Evolutionary conservation across 2,329 filamentous ascomycete species (phyloP).

Genomic region (Colletotrichum nymphaeae): DNA sequence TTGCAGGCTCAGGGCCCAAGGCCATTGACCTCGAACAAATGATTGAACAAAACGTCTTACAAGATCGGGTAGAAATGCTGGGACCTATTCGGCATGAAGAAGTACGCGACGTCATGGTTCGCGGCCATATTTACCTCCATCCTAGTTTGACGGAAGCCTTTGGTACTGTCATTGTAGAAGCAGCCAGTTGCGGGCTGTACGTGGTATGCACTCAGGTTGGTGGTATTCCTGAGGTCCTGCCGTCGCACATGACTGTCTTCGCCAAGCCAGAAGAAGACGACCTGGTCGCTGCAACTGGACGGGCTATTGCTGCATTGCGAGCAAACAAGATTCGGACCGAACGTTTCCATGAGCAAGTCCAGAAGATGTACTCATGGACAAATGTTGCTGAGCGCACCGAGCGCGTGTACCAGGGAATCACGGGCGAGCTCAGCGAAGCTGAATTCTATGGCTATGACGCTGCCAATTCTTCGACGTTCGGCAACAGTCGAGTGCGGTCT

Average conservation of each 20-base stretch:
- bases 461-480: constrained; percentile 70
- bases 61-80: constrained; percentile 92
- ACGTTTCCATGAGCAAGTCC: constrained; percentile 95
- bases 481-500: constrained; percentile 80
- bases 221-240: constrained; percentile 95
- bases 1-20: constrained; percentile 94
- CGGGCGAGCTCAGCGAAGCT: constrained; percentile 83
- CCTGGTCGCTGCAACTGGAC: constrained; percentile 87
- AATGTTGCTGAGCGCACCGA: constrained; percentile 95
- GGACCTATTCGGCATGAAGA: constrained; percentile 95
- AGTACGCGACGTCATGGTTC: constrained; percentile 96
- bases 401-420: constrained; percentile 93
- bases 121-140: constrained; percentile 95
- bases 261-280: constrained; percentile 98
- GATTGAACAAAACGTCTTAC: constrained; percentile 93
- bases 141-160: constrained; percentile 97
- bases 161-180: constrained; percentile 97
- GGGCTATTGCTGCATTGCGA: constrained; percentile 87
- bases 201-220: constrained; percentile 97
- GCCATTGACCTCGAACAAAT: constrained; percentile 98
- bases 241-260: constrained; percentile 96
- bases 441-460: constrained; percentile 89
- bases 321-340: constrained; percentile 91
- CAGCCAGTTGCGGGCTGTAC: constrained; percentile 93
- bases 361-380: constrained; percentile 98